phyloP scores from a whole-genome alignment of 2,329 filamentous ascomycete species.

The Alternaria gansuensis region DNA sequence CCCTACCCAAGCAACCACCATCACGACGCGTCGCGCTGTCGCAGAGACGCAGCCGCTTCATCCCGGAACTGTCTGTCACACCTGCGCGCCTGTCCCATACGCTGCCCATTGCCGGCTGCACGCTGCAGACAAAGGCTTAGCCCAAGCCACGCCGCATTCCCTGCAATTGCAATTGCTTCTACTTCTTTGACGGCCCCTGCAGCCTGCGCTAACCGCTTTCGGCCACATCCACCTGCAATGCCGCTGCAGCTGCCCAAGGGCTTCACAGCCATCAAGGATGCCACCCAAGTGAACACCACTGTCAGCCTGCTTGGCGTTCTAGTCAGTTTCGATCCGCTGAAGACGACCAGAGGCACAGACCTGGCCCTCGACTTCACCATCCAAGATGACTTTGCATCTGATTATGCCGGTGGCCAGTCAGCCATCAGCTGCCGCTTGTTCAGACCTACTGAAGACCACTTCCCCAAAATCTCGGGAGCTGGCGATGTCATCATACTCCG shows the following conservation, averaged over 20 bases:
- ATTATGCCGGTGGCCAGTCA: slow-evolving; percentile 25
- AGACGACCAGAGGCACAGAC: slow-evolving; percentile 64
- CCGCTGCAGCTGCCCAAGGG: slow-evolving; percentile 39
- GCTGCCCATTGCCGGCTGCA: not conserved
- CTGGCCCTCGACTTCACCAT: slow-evolving; percentile 51
- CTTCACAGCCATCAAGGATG: slow-evolving; percentile 59
- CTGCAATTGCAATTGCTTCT: slow-evolving; percentile 3
- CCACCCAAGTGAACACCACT: slow-evolving; percentile 32
- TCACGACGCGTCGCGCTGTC: slow-evolving; percentile 11
- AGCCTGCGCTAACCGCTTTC: slow-evolving; percentile 28
- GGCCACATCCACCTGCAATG: slow-evolving; percentile 19
- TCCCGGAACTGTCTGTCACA: not conserved
- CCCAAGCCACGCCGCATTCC: not conserved
- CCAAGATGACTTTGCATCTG: slow-evolving; percentile 48
- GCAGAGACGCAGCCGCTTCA: not conserved
- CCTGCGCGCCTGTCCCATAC: not conserved
- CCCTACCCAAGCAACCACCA: slow-evolving; percentile 31
- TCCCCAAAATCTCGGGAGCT: slow-evolving; percentile 58
- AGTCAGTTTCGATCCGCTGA: slow-evolving; percentile 67
- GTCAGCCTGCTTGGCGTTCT: slow-evolving; percentile 76
- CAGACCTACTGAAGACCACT: slow-evolving; percentile 19
- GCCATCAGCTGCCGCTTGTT: slow-evolving; percentile 42
- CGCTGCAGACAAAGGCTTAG: not conserved
- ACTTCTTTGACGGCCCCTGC: slow-evolving; percentile 8
- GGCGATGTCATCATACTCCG: slow-evolving; percentile 73